A percentile compares a stretch with the other conserved stretches of the same genome.
Evolutionary conservation across 306 rosid genomes (phyloP).

Genomic region (Sicyos baderoa): DNA sequence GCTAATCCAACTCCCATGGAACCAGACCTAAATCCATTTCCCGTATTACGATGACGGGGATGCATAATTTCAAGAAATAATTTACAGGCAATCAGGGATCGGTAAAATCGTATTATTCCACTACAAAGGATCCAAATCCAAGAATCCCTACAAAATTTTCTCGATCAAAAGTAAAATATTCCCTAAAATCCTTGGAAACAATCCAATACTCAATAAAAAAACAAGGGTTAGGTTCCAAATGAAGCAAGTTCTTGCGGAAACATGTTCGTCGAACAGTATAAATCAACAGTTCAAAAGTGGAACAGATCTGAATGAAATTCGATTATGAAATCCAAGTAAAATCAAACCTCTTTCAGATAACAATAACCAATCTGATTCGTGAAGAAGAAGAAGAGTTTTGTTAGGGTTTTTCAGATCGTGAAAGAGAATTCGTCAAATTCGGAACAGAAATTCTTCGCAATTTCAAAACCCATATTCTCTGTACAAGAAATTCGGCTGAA

Average conservation of each 20-base stretch:
- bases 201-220: not conserved
- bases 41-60: conserved; percentile 46
- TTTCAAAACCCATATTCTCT: conserved; percentile 5
- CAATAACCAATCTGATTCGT: not conserved
- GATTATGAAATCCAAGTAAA: conserved; percentile 12
- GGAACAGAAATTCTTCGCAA: not conserved
- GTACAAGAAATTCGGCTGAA: not conserved
- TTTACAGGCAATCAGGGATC: no score
- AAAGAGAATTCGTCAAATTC: not conserved
- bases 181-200: conserved; percentile 5
- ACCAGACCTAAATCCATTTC: conserved; percentile 53
- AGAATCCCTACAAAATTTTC: not conserved
- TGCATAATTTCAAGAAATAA: conserved; percentile 22
- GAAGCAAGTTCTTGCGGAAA: not conserved
- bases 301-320: conserved; percentile 12
- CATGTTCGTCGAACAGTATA: not conserved
- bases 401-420: conserved; percentile 3
- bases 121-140: no score
- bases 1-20: conserved; percentile 37
- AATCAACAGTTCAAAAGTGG: not conserved
- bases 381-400: not conserved
- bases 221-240: not conserved
- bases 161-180: not conserved
- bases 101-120: not conserved
- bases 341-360: not conserved